phyloP scores from a whole-genome alignment of 768 basidiomycete genomes.

The Cyclocybe cylindracea region DNA sequence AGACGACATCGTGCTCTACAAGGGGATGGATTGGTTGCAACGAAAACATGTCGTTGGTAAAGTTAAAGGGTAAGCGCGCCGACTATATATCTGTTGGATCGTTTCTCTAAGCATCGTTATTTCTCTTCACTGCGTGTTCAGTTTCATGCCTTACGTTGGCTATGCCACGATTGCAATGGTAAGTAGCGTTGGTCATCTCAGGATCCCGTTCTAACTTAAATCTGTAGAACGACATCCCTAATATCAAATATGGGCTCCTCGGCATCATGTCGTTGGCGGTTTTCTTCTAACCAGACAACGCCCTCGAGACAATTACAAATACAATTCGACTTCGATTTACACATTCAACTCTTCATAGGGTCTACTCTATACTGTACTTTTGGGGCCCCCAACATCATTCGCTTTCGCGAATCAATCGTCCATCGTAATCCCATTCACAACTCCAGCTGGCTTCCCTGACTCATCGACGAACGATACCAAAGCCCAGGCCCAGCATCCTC shows the following conservation, averaged over 20 bases:
- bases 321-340: not conserved
- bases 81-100: slow-evolving; percentile 8
- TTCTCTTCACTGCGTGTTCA: slow-evolving; percentile 27
- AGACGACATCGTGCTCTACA: slow-evolving; percentile 84
- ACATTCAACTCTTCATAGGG: not conserved
- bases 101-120: not conserved
- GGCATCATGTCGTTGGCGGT: not conserved
- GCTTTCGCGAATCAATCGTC: slow-evolving; percentile 61
- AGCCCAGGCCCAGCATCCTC: slow-evolving; percentile 14
- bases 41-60: slow-evolving; percentile 86
- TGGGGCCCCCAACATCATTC: slow-evolving; percentile 32
- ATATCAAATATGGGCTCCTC: not conserved
- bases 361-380: not conserved
- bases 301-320: no score
- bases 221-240: slow-evolving; percentile 62
- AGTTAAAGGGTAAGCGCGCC: slow-evolving; percentile 74
- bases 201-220: slow-evolving; percentile 1
- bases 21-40: slow-evolving; percentile 81
- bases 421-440: slow-evolving; percentile 1
- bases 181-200: slow-evolving; percentile 20
- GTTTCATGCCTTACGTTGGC: slow-evolving; percentile 90
- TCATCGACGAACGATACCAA: slow-evolving; percentile 22
- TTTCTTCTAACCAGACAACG: not conserved
- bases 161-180: slow-evolving; percentile 96
- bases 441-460: slow-evolving; percentile 19